Evolutionary conservation across 2,329 filamentous ascomycete species (phyloP).

Genomic region (Fusarium mexicanum): DNA sequence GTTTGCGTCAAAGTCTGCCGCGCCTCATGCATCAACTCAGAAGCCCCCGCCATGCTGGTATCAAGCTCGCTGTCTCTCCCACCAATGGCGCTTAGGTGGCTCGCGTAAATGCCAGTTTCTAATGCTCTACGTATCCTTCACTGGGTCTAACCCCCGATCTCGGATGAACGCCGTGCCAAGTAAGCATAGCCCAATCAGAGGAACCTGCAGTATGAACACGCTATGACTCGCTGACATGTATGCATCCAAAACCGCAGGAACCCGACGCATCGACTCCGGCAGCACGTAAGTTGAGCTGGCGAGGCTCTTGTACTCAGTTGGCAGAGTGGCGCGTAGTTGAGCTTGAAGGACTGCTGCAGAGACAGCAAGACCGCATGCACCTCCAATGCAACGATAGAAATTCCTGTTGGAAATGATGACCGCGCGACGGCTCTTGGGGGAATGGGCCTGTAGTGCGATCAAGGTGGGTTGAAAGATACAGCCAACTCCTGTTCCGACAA

Average conservation of each 20-base stretch:
- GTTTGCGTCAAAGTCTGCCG: background rate
- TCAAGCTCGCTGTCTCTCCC: background rate
- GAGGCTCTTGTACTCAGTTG: background rate
- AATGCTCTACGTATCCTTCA: background rate
- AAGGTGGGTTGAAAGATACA: background rate
- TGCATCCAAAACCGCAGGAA: background rate
- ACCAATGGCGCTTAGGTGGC: background rate
- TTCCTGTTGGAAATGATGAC: constrained; percentile 2
- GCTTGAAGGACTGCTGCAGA: background rate
- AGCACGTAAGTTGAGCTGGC: background rate
- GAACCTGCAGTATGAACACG: background rate
- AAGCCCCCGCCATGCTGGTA: background rate
- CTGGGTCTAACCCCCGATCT: background rate
- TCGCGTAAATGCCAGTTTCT: rapidly evolving
- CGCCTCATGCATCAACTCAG: background rate
- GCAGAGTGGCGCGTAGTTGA: background rate
- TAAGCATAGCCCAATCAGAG: background rate
- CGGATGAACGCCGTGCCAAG: background rate
- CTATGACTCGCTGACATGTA: constrained; percentile 6
- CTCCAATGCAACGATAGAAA: constrained; percentile 3
- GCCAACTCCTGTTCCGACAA: background rate
- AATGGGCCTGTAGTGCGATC: background rate
- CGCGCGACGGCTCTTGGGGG: background rate
- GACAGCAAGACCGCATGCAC: background rate
- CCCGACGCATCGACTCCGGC: background rate